phyloP scores from a whole-genome alignment of 257 asterid genomes.

The Eustoma russellianum region DNA sequence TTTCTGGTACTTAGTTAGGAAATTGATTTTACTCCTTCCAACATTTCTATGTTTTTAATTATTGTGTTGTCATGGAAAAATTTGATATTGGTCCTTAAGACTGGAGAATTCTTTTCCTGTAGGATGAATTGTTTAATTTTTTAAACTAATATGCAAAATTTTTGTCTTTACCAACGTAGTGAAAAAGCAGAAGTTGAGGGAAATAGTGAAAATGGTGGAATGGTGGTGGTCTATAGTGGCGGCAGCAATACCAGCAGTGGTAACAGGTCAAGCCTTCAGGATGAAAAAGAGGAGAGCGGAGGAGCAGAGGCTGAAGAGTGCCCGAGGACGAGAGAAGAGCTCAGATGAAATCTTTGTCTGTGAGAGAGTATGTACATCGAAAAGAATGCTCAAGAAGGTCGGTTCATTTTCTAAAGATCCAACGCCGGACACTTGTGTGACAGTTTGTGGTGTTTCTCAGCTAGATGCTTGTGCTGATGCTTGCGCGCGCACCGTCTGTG shows the following conservation, averaged over 20 bases:
- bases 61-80: too few species aligned
- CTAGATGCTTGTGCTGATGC: constrained; percentile 97
- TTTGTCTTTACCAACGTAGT: too few species aligned
- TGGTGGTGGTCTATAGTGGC: constrained; percentile 87
- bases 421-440: constrained; percentile 78
- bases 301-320: constrained; percentile 67
- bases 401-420: constrained; percentile 97
- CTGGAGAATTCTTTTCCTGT: too few species aligned
- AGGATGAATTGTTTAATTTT: too few species aligned
- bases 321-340: constrained; percentile 78
- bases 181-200: not conserved
- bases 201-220: constrained; percentile 52
- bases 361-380: constrained; percentile 92
- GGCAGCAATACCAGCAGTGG: constrained; percentile 75
- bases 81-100: too few species aligned
- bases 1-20: too few species aligned
- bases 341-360: constrained; percentile 81
- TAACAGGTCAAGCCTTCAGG: constrained; percentile 80
- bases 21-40: too few species aligned
- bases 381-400: constrained; percentile 91
- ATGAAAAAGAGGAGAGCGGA: constrained; percentile 60
- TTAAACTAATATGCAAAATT: too few species aligned
- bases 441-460: constrained; percentile 95
- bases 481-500: constrained; percentile 87
- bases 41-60: too few species aligned